Base-by-base conservation (phyloP, 768 basidiomycete species). In the Dentipellis fragilis region DNA sequence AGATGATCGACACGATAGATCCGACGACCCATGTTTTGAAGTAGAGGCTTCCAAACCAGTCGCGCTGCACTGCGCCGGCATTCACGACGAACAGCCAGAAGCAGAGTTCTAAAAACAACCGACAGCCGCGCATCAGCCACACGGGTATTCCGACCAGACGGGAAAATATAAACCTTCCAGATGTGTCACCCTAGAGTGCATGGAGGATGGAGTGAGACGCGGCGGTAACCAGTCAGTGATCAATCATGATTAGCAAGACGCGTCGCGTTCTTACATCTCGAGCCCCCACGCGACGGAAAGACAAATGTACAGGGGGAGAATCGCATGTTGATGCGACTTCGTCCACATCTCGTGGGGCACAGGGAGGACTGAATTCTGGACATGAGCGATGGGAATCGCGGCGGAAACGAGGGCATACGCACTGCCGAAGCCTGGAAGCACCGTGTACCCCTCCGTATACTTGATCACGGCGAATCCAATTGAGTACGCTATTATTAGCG, bases 1-100 rank as follows among this genome's bases (percentile, higher is more conserved):
- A 84, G 12, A 78, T 57, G 4, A 88, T 55, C 0, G 85, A 84
- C 10, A 79, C 39, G 14, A 70, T 47, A 8, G 89, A 87, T 10
- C 89, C 89, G 22, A 76, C 58, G 14, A 77, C 68, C 90, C 89
- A 92, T 2, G 72, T 72, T 67, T 79, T 87, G 75, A 89, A 92
- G 62, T 89, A 89, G 17, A 72, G 58, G 63, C 80, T 88, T 16
- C 73, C 70, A 71, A 92, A 91, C 89, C 89, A 93, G 62, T 87
- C 78, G 63, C 80, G 83, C 58, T 85, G 79, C 1, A 68, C 67
- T 0, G 81, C 74, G 17, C 78, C 73, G 0, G 85, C 73, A 55
- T 86, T 86, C 50, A 91, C 73, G 38, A 93, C 78, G 71, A 89
- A 93, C 11, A 91, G 70, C 89, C 90, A 92, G 66, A 93, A 93